A percentile compares a stretch with the other conserved stretches of the same genome.
Conservation (phyloP, 129 eudicot genomes). For the Saposhnikovia divaricata region DNA sequence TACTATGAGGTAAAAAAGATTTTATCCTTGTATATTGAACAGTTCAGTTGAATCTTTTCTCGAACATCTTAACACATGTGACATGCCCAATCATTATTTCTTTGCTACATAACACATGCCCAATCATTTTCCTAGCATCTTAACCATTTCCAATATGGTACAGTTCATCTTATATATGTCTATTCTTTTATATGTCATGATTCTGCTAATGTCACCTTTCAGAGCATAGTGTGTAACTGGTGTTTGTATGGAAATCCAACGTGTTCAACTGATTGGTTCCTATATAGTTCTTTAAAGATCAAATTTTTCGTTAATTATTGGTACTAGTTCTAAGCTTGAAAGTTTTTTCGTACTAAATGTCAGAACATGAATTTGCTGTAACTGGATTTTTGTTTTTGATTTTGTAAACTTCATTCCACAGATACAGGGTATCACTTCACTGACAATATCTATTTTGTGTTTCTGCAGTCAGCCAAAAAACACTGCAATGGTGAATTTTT, state of each 20-base stretch:
- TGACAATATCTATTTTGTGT: background rate
- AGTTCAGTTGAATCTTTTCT: background rate
- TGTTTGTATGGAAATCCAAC: background rate
- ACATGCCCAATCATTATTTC: background rate
- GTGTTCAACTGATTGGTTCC: background rate
- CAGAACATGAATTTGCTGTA: background rate
- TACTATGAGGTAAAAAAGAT: conserved; percentile 20
- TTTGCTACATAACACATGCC: background rate
- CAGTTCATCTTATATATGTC: background rate
- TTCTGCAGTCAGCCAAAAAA: conserved; percentile 23
- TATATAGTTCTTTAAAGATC: background rate
- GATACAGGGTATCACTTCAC: background rate
- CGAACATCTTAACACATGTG: background rate
- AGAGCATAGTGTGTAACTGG: background rate
- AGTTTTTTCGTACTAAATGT: background rate
- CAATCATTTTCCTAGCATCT: background rate
- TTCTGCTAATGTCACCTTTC: background rate
- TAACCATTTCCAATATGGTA: background rate
- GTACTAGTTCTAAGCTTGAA: background rate
- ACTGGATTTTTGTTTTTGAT: background rate
- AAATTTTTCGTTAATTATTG: background rate
- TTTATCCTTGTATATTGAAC: background rate
- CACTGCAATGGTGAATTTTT: conserved; percentile 27
- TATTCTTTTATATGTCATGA: no score
- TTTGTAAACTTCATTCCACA: background rate